Base-by-base conservation (phyloP, 495 filamentous ascomycete genomes). In the Bombardia bombarda region DNA sequence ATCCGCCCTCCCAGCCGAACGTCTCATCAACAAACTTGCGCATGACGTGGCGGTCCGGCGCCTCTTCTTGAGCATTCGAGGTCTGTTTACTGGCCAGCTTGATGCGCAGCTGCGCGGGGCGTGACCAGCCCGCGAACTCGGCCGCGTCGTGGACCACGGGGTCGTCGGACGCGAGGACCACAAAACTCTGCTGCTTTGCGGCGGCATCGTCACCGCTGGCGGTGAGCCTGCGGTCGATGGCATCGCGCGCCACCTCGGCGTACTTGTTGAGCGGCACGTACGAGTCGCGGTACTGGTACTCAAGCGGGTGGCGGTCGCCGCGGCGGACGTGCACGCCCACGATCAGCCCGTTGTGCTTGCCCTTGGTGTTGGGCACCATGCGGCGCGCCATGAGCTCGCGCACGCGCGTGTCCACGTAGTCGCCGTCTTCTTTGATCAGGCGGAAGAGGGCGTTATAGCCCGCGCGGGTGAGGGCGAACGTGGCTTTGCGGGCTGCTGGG, bases 1-100 rank as follows among this genome's bases (percentile, higher is more conserved):
- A 87, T 7, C 83, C 83, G 24, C 83, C 82, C 52, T 86, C 82
- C 83, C 83, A 86, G 20, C 83, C 83, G 22, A 79, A 70, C 18
- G 72, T 69, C 57, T 84, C 78, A 38, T 84, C 80, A 28, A 80
- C 67, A 58, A 77, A 82, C 44, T 73, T 74, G 51, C 69, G 70
- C 48, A 74, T 67, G 20, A 67, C 60, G 6, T 60, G 50, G 16
- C 57, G 44, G 24, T 68, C 58, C 8, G 50, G 37, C 4, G 35
- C 26, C 16, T 31, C 32, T 2, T 43, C 0, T 20, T 43, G 41
- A n/a, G n/a, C n/a, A n/a, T n/a, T n/a, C 17, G 26, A 36, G 6
- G 31, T 21, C 41, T 43, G 13, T 16, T 43, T 83, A 39, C 68
- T 74, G 20, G 80, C 82, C 3, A 86, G 67, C 36, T 71, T 67